Evolutionary conservation across 2,329 filamentous ascomycete genomes (phyloP).

Genomic region (Ascosphaera apis): DNA sequence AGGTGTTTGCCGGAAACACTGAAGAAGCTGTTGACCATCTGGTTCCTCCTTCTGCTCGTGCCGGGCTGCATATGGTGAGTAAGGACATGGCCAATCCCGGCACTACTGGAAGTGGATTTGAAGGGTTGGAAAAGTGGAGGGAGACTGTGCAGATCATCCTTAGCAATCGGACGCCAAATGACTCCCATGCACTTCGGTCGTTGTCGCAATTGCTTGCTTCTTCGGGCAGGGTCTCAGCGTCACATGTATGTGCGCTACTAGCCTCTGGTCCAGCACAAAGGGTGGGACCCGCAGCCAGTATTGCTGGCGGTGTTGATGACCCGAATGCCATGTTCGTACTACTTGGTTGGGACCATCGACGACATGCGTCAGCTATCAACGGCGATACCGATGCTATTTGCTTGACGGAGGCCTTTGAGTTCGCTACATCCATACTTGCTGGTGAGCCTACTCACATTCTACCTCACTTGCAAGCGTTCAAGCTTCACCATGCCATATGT

Average conservation of each 20-base stretch:
- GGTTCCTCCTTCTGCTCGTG: slow-evolving; percentile 75
- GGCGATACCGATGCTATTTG: slow-evolving; percentile 70
- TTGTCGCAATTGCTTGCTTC: slow-evolving; percentile 61
- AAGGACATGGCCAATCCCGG: slow-evolving; percentile 36
- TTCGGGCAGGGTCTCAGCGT: slow-evolving; percentile 76
- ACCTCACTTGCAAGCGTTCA: slow-evolving; percentile 76
- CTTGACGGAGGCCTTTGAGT: slow-evolving; percentile 92
- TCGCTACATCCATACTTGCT: slow-evolving; percentile 48
- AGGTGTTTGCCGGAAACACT: slow-evolving; percentile 77
- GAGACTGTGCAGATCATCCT: slow-evolving; percentile 72
- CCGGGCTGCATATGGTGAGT: slow-evolving; percentile 75
- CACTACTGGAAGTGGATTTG: slow-evolving; percentile 46
- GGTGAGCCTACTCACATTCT: slow-evolving; percentile 33
- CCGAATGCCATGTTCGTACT: slow-evolving; percentile 55
- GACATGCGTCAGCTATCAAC: slow-evolving; percentile 45
- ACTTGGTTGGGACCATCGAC: slow-evolving; percentile 60
- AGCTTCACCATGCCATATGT: slow-evolving; percentile 64
- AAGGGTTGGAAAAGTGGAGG: slow-evolving; percentile 79
- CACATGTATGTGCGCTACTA: slow-evolving; percentile 85
- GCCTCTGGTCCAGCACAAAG: slow-evolving; percentile 21
- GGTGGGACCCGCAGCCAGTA: slow-evolving; percentile 18
- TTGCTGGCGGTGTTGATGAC: slow-evolving; percentile 71
- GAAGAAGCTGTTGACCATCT: slow-evolving; percentile 93
- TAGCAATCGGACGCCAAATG: slow-evolving; percentile 66
- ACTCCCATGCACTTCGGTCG: slow-evolving; percentile 52